Evolutionary conservation across 2,329 filamentous ascomycete species (phyloP), one percentile per base, ranked within the genome.

Genomic region (Fusarium subtropicale): DNA sequence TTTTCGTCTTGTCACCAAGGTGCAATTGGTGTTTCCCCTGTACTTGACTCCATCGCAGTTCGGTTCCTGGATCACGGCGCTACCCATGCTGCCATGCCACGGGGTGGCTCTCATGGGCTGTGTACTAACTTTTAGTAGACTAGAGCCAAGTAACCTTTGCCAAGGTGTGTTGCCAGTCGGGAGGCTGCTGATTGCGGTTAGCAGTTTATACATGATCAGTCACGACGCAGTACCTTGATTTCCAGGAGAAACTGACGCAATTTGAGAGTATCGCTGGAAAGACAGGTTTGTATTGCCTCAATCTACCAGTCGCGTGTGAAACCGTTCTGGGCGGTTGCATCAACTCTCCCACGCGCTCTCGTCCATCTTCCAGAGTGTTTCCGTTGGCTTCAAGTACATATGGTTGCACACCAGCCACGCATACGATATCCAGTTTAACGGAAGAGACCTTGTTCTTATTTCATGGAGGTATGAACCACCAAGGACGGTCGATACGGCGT

Each of bases 1-100:
- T 54, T 46, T 38, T 26, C 31, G 24, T 52, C 45, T 30, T 58
- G 12, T 56, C 24, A 46, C 26, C 34, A 33, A 33, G 26, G 20
- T 54, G 52, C 31, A 60, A 65, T 65, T 65, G 60, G 62, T 34
- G 30, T 42, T n/a, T 20, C 28, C 46, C 64, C 58, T 69, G 65
- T 63, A 24, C 42, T 50, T 42, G 56, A 36, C 61, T 52, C 60
- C 59, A 76, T 74, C 31, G 45, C 39, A 36, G 68, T 71, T 60
- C 24, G 36, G 73, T 75, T 73, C 72, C 73, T 75, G 73, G 72
- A 64, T 75, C 67, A 65, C 55, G 61, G 60, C 71, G 72, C 71
- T 69, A 71, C 67, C 72, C 63, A 72, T 71, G 71, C 60, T 65
- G 66, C 72, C 65, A 72, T 71, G 71, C 61, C 67, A 67, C 65